A percentile compares a stretch with the other conserved stretches of the same genome.
Evolutionary conservation across 1,139 yeast genomes (phyloP).

Genomic region (Nakaseomyces glabratus): DNA sequence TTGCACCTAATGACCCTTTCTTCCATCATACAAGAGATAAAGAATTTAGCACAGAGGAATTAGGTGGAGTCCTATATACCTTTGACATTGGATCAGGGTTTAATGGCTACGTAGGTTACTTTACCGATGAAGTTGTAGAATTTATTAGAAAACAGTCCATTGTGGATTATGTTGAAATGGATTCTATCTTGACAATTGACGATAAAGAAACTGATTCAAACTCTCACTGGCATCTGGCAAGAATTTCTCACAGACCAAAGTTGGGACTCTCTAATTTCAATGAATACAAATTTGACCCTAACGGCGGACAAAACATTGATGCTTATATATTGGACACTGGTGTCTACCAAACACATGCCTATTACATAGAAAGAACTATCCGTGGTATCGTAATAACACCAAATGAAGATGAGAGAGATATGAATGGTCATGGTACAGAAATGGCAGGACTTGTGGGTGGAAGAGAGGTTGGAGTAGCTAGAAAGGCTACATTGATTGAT

Average conservation of each 20-base stretch:
- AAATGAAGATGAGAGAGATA: slow-evolving; percentile 77
- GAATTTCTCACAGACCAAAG: slow-evolving; percentile 82
- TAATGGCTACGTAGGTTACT: slow-evolving; percentile 66
- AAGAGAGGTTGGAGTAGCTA: slow-evolving; percentile 70
- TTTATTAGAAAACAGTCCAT: slow-evolving; percentile 64
- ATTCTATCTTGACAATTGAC: slow-evolving; percentile 60
- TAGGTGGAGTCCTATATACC: slow-evolving; percentile 55
- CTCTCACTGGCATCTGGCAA: slow-evolving; percentile 95
- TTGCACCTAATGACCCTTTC: background rate
- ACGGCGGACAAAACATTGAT: slow-evolving; percentile 83
- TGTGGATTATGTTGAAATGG: slow-evolving; percentile 60
- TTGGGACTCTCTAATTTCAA: slow-evolving; percentile 41
- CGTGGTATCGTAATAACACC: slow-evolving; percentile 91
- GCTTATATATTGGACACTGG: slow-evolving; percentile 91
- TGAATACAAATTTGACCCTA: slow-evolving; percentile 55
- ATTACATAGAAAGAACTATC: slow-evolving; percentile 80
- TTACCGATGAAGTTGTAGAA: slow-evolving; percentile 62
- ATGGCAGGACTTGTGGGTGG: slow-evolving; percentile 84
- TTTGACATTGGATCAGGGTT: slow-evolving; percentile 50
- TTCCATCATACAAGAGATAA: background rate
- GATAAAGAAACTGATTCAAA: slow-evolving; percentile 65
- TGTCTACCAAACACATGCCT: slow-evolving; percentile 68
- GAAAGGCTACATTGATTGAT: slow-evolving; percentile 63
- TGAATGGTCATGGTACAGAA: slow-evolving; percentile 87
- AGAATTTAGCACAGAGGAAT: background rate